These are phyloP conservation scores for Mortierella sp. DNA, from an alignment of 371 early-diverging fungal genomes.

Conservation along the genomic window DNA sequence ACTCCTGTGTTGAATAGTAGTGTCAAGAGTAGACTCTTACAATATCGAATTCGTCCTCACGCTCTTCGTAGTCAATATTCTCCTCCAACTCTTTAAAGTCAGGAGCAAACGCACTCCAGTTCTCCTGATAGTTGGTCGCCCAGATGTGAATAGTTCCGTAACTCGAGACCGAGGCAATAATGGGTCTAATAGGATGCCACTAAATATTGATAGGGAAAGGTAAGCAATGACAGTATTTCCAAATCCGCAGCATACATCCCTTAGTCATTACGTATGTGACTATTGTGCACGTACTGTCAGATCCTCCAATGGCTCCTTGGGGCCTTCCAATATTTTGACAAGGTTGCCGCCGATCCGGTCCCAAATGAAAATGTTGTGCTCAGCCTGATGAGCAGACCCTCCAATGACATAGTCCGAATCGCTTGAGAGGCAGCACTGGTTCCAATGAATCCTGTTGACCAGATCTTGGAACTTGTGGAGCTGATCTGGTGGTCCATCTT, in stretches of 20 bases:
- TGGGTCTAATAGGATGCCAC: conserved; percentile 93
- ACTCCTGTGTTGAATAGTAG: neutral
- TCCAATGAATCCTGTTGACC: conserved; percentile 92
- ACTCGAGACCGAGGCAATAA: conserved; percentile 86
- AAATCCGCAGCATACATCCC: neutral
- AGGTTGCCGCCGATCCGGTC: conserved; percentile 85
- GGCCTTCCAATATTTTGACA: conserved; percentile 93
- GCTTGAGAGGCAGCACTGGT: conserved; percentile 83
- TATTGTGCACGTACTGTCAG: conserved; percentile 72
- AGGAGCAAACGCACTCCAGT: conserved; percentile 95
- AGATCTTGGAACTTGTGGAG: conserved; percentile 89
- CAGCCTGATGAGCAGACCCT: conserved; percentile 83
- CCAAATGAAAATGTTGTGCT: conserved; percentile 96
- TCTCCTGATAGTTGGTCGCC: conserved; percentile 87
- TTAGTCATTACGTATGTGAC: neutral
- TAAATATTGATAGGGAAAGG: conserved; percentile 33
- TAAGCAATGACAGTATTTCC: neutral
- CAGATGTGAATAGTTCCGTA: conserved; percentile 90
- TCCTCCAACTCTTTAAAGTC: conserved; percentile 93
- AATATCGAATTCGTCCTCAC: conserved; percentile 95
- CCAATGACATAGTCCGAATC: conserved; percentile 92
- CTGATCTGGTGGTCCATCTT: conserved; percentile 66
- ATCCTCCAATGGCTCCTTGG: conserved; percentile 90
- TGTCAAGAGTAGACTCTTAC: conserved; percentile 41
- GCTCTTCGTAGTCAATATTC: conserved; percentile 92